These are phyloP conservation scores for Pythium volutum DNA, from an alignment of 352 stramenopile genomes.

Conservation along the genomic window DNA sequence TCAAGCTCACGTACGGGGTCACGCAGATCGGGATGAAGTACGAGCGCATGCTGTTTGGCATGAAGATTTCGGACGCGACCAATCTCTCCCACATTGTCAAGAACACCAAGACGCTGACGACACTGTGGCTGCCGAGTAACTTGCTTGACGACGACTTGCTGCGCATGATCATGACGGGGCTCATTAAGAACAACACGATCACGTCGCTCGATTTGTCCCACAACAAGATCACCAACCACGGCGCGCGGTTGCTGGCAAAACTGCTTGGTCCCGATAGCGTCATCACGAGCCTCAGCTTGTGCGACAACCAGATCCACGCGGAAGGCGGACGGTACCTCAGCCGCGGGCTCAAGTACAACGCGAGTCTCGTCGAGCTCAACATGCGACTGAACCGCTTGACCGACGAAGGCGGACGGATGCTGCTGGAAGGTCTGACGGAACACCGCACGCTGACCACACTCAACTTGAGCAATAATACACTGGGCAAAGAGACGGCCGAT, in stretches of 20 bases:
- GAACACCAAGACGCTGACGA: constrained; percentile 80
- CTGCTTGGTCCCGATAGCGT: constrained; percentile 88
- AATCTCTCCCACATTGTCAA: constrained; percentile 89
- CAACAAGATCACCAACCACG: constrained; percentile 95
- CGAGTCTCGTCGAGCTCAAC: constrained; percentile 87
- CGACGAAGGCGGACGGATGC: constrained; percentile 87
- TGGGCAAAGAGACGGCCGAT: constrained; percentile 69
- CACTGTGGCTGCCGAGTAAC: constrained; percentile 86
- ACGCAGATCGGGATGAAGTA: constrained; percentile 94
- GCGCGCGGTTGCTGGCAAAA: constrained; percentile 86
- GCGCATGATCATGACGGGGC: constrained; percentile 92
- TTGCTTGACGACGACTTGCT: constrained; percentile 92
- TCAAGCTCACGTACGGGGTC: constrained; percentile 85
- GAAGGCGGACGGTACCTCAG: constrained; percentile 90
- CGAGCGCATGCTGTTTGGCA: constrained; percentile 92
- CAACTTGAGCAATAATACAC: constrained; percentile 86
- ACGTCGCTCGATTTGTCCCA: constrained; percentile 93
- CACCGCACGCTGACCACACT: constrained; percentile 65
- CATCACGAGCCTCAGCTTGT: constrained; percentile 86
- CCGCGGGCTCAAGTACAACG: constrained; percentile 88
- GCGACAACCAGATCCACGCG: constrained; percentile 93
- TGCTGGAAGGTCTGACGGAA: constrained; percentile 81
- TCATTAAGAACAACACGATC: constrained; percentile 91
- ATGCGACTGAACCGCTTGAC: constrained; percentile 90
- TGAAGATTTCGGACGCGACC: constrained; percentile 93